Conservation (phyloP, 1,284 basidiomycete species). For the Hemileia vastatrix region DNA sequence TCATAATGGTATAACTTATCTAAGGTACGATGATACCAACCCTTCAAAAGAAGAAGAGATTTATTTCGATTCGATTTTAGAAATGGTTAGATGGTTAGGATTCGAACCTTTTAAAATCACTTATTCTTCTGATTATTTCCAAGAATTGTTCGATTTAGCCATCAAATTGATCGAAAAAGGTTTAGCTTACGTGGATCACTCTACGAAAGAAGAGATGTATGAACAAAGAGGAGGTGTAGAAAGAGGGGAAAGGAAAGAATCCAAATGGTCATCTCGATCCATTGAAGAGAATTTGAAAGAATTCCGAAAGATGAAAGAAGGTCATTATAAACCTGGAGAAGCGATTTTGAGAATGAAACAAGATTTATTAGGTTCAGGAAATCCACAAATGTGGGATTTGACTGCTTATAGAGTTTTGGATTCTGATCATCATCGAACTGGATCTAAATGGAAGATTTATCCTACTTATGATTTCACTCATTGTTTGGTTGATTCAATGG, state of each 20-base stretch:
- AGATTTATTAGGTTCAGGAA: constrained; percentile 37
- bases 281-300: constrained; percentile 37
- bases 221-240: constrained; percentile 37
- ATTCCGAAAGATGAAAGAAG: constrained; percentile 41
- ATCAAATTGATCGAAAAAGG: constrained; percentile 41
- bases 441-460: constrained; percentile 41
- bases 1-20: constrained; percentile 38
- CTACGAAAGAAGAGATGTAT: constrained; percentile 40
- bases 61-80: constrained; percentile 42
- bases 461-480: constrained; percentile 45
- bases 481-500: constrained; percentile 43
- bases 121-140: constrained; percentile 44
- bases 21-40: constrained; percentile 44
- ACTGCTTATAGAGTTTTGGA: constrained; percentile 43
- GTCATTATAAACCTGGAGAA: constrained; percentile 38
- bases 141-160: constrained; percentile 39
- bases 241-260: constrained; percentile 33
- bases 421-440: constrained; percentile 41
- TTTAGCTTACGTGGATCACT: constrained; percentile 43
- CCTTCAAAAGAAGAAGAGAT: constrained; percentile 41
- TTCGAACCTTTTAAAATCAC: constrained; percentile 44
- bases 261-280: constrained; percentile 35
- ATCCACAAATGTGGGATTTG: constrained; percentile 45
- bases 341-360: constrained; percentile 43
- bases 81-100: constrained; percentile 43